These are phyloP conservation scores for Achaetomiella virescens DNA, from an alignment of 495 filamentous ascomycete genomes.

Conservation along the genomic window DNA sequence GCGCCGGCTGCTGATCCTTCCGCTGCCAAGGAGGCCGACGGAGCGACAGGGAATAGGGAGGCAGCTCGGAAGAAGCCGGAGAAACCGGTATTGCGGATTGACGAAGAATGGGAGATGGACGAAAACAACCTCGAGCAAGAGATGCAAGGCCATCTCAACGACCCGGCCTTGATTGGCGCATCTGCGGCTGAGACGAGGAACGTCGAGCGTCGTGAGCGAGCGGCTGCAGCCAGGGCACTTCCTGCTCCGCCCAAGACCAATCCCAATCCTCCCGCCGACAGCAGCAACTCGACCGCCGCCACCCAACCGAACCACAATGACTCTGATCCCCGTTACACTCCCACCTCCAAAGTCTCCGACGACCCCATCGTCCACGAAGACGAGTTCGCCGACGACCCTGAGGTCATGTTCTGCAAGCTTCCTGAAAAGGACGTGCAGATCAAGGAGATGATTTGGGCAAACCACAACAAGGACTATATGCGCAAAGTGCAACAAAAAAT, in stretches of 20 bases:
- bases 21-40: neutral
- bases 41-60: neutral
- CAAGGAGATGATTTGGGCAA: constrained; percentile 90
- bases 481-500: constrained; percentile 73
- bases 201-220: constrained; percentile 23
- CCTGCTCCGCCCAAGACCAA: neutral
- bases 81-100: constrained; percentile 27
- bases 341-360: constrained; percentile 27
- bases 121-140: constrained; percentile 45
- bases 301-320: neutral
- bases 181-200: constrained; percentile 31
- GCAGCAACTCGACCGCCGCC: neutral
- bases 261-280: neutral
- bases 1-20: neutral
- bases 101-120: constrained; percentile 44
- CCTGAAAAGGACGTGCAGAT: constrained; percentile 59
- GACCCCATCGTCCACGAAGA: constrained; percentile 57
- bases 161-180: constrained; percentile 40
- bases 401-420: constrained; percentile 74
- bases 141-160: constrained; percentile 44
- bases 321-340: neutral
- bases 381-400: constrained; percentile 82
- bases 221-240: neutral
- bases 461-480: constrained; percentile 85
- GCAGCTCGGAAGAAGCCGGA: constrained; percentile 10